A percentile compares a stretch with the other conserved stretches of the same genome.
These are phyloP conservation scores for Cercophora scortea DNA, from an alignment of 495 filamentous ascomycete species.

Conservation along the genomic window DNA sequence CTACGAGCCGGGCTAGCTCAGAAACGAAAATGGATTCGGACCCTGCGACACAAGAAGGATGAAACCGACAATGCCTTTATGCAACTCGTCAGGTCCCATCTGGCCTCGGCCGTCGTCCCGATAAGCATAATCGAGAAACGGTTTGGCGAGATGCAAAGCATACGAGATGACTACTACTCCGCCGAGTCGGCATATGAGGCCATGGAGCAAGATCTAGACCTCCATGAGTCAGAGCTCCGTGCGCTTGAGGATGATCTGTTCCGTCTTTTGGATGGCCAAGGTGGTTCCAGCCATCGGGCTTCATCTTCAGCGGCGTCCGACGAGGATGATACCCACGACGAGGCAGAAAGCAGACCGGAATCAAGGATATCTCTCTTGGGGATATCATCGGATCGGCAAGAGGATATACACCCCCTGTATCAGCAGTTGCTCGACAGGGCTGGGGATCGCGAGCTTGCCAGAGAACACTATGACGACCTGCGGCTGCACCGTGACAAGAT, in stretches of 20 bases:
- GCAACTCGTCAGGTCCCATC: background rate
- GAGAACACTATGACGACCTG: conserved; percentile 22
- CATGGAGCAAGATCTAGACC: conserved; percentile 14
- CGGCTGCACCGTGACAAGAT: conserved; percentile 15
- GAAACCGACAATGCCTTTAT: too few species aligned
- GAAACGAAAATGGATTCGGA: too few species aligned
- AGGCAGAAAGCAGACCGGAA: conserved; percentile 11
- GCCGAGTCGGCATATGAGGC: conserved; percentile 15
- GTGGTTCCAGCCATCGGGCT: background rate
- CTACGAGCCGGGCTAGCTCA: too few species aligned
- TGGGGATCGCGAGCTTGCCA: conserved; percentile 17
- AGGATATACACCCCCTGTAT: conserved; percentile 27
- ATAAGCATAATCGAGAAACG: background rate
- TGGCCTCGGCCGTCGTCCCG: background rate
- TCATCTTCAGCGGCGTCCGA: background rate
- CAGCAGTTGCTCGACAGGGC: conserved; percentile 16
- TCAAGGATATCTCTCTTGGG: conserved; percentile 18
- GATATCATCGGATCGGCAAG: conserved; percentile 15
- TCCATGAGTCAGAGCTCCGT: conserved; percentile 12
- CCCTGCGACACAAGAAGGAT: too few species aligned
- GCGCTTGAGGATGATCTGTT: conserved; percentile 15
- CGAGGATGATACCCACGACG: conserved; percentile 12
- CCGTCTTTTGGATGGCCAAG: conserved; percentile 1
- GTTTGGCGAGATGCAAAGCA: conserved; percentile 17
- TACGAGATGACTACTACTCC: conserved; percentile 17